These are phyloP conservation scores for Bretziella fagacearum DNA, from an alignment of 2,329 filamentous ascomycete species.

Conservation along the genomic window DNA sequence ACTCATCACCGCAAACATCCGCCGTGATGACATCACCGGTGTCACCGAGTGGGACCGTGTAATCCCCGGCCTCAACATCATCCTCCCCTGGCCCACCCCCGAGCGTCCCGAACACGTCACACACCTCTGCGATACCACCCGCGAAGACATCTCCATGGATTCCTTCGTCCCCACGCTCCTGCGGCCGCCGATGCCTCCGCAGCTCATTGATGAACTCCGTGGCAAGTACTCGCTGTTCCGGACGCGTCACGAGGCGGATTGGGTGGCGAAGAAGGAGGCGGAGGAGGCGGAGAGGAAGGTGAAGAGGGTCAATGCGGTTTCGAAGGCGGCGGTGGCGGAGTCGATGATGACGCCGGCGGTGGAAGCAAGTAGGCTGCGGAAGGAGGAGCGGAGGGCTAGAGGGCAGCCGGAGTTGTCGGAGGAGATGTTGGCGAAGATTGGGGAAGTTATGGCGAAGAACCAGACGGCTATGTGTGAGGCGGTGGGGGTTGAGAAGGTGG, in stretches of 20 bases:
- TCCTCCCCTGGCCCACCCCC: conserved; percentile 65
- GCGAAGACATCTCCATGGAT: conserved; percentile 54
- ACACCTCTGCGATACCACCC: conserved; percentile 51
- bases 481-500: conserved; percentile 7
- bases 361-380: conserved; percentile 40
- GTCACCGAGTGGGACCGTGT: conserved; percentile 34
- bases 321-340: conserved; percentile 17
- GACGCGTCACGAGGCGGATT: conserved; percentile 62
- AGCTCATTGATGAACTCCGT: conserved; percentile 71
- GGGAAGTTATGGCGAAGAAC: conserved; percentile 42
- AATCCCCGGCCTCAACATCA: conserved; percentile 53
- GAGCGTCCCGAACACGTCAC: conserved; percentile 34
- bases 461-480: conserved; percentile 21
- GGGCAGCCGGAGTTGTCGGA: conserved; percentile 39
- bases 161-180: conserved; percentile 68
- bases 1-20: conserved; percentile 36
- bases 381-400: conserved; percentile 31
- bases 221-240: conserved; percentile 70
- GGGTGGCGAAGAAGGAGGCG: conserved; percentile 44
- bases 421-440: conserved; percentile 45
- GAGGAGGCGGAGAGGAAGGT: conserved; percentile 34
- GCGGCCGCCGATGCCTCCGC: conserved; percentile 57
- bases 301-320: conserved; percentile 6
- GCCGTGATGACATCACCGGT: conserved; percentile 25
- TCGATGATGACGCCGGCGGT: conserved; percentile 39